These are phyloP conservation scores for Cryptosporidium muris DNA, from an alignment of 169 alveolate species.

Conservation along the genomic window DNA sequence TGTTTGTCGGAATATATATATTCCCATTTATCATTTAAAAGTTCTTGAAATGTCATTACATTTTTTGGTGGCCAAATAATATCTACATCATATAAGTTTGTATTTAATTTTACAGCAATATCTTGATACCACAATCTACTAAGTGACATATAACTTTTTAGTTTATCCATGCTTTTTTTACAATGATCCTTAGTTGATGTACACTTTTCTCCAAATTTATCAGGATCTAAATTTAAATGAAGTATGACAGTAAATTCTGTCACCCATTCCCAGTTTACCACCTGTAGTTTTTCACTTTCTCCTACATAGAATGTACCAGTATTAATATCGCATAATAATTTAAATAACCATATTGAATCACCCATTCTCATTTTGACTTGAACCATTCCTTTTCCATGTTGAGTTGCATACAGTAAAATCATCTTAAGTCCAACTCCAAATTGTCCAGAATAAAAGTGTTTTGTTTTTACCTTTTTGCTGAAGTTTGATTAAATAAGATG, in stretches of 20 bases:
- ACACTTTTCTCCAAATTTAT: slow-evolving; percentile 36
- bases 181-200: slow-evolving; percentile 44
- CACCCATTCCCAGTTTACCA: slow-evolving; percentile 47
- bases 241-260: slow-evolving; percentile 55
- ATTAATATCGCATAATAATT: slow-evolving; percentile 24
- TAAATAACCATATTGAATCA: slow-evolving; percentile 35
- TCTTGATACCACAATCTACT: slow-evolving; percentile 36
- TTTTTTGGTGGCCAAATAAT: background rate
- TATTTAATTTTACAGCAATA: slow-evolving; percentile 14
- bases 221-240: slow-evolving; percentile 6
- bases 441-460: slow-evolving; percentile 66
- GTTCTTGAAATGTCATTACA: slow-evolving; percentile 12
- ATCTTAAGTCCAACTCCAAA: slow-evolving; percentile 70
- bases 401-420: slow-evolving; percentile 66
- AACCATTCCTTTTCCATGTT: slow-evolving; percentile 23
- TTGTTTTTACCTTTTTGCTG: slow-evolving; percentile 38
- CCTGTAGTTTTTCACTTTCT: slow-evolving; percentile 34
- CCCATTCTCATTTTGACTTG: slow-evolving; percentile 66
- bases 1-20: slow-evolving; percentile 2
- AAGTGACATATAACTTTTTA: slow-evolving; percentile 33
- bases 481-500: background rate
- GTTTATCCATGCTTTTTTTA: slow-evolving; percentile 1
- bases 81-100: background rate
- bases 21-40: slow-evolving; percentile 16
- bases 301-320: slow-evolving; percentile 66